Conservation (phyloP, 371 early-diverging fungal genomes). For the Chytridium lagenaria region DNA sequence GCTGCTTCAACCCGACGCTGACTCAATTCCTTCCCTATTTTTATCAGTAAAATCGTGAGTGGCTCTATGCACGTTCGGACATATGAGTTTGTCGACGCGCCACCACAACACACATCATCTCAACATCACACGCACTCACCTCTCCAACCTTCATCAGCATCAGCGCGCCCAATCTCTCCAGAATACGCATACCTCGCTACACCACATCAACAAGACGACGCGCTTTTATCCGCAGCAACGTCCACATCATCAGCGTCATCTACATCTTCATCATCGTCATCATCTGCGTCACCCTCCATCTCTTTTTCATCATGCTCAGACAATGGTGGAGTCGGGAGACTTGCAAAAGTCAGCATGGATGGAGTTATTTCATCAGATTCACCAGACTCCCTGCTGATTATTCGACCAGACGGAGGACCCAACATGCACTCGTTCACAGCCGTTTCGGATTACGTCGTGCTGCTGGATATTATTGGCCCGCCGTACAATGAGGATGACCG, state of each 20-base stretch:
- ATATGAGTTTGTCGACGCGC: conserved; percentile 38
- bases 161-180: too few species aligned
- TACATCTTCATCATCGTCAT: not conserved
- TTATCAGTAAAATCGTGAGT: conserved; percentile 35
- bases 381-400: conserved; percentile 41
- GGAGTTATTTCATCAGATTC: conserved; percentile 3
- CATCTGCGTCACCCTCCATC: not conserved
- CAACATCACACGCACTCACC: too few species aligned
- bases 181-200: too few species aligned
- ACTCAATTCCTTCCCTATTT: not conserved
- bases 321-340: not conserved
- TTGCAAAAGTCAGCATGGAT: not conserved
- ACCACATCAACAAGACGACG: too few species aligned
- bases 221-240: not conserved
- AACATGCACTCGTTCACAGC: conserved; percentile 55
- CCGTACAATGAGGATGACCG: conserved; percentile 12
- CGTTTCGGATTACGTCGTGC: conserved; percentile 47
- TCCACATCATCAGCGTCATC: not conserved
- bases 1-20: too few species aligned
- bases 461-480: conserved; percentile 55
- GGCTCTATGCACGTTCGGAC: conserved; percentile 45
- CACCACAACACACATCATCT: not conserved
- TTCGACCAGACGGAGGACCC: conserved; percentile 41
- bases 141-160: too few species aligned
- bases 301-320: not conserved